A percentile compares a stretch with the other conserved stretches of the same genome.
These are phyloP conservation scores for Citrus inodora DNA, from an alignment of 345 rosid genomes.

Conservation along the genomic window DNA sequence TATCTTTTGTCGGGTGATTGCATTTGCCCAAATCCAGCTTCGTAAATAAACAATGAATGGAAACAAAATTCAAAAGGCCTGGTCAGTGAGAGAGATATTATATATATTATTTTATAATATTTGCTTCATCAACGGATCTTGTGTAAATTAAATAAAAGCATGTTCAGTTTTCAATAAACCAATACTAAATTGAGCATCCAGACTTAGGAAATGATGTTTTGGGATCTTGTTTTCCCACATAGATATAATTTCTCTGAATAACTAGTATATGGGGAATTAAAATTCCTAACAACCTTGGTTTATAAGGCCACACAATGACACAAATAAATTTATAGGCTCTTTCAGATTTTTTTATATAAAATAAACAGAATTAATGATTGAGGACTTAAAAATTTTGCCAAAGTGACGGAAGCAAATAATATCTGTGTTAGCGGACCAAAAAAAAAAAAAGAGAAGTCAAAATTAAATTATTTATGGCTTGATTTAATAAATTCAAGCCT, in stretches of 20 bases:
- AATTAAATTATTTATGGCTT: too few relatives aligned
- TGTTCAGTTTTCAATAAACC: neutral
- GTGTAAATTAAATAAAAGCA: neutral
- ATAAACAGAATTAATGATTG: neutral
- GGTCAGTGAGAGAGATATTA: neutral
- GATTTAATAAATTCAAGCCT: too few relatives aligned
- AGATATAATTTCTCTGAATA: neutral
- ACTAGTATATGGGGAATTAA: neutral
- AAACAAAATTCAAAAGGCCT: too few relatives aligned
- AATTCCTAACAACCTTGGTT: neutral
- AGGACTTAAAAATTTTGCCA: too few relatives aligned
- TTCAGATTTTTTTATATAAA: neutral
- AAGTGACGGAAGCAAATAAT: too few relatives aligned
- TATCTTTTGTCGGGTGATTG: too few relatives aligned
- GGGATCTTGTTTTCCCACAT: neutral
- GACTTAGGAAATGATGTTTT: slow-evolving; percentile 1
- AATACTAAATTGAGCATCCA: neutral
- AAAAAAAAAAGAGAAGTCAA: too few relatives aligned
- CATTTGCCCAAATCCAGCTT: too few relatives aligned
- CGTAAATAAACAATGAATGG: too few relatives aligned
- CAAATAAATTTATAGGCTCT: neutral
- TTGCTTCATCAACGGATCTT: neutral
- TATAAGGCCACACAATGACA: too few relatives aligned
- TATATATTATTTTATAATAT: too few relatives aligned
- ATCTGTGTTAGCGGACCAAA: too few relatives aligned